A percentile compares a stretch with the other conserved stretches of the same genome.
These are phyloP conservation scores for Colletotrichum simmondsii DNA, from an alignment of 2,329 filamentous ascomycete genomes.

Conservation along the genomic window DNA sequence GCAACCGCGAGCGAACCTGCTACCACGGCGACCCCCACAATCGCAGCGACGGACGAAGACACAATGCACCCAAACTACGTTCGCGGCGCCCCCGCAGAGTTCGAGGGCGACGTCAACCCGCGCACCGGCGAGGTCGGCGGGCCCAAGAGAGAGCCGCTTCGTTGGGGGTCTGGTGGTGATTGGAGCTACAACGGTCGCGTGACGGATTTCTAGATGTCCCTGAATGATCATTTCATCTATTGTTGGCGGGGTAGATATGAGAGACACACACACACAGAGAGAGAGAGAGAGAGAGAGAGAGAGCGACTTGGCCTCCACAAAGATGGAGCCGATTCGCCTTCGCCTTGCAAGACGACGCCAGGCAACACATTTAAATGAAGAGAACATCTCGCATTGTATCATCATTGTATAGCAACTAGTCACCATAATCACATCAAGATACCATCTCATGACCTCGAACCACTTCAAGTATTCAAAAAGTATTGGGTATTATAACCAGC, in stretches of 20 bases:
- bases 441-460: neutral
- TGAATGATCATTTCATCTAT: no score
- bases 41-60: slow-evolving; percentile 51
- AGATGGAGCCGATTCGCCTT: no score
- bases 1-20: slow-evolving; percentile 31
- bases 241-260: no score
- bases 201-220: slow-evolving; percentile 96
- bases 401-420: slow-evolving; percentile 5
- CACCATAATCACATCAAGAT: slow-evolving; percentile 1
- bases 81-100: slow-evolving; percentile 86
- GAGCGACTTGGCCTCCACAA: no score
- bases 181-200: slow-evolving; percentile 97
- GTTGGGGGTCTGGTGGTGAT: slow-evolving; percentile 81
- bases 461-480: slow-evolving; percentile 6
- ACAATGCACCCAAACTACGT: slow-evolving; percentile 74
- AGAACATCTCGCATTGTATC: neutral
- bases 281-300: no score
- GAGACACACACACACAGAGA: no score
- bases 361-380: neutral
- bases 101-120: slow-evolving; percentile 91
- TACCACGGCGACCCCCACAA: slow-evolving; percentile 35
- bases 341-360: no score
- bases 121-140: slow-evolving; percentile 95
- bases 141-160: slow-evolving; percentile 94
- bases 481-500: slow-evolving; percentile 33